Conservation (phyloP, 108 stramenopile genomes). For the Pseudonitzschia multistriata region DNA sequence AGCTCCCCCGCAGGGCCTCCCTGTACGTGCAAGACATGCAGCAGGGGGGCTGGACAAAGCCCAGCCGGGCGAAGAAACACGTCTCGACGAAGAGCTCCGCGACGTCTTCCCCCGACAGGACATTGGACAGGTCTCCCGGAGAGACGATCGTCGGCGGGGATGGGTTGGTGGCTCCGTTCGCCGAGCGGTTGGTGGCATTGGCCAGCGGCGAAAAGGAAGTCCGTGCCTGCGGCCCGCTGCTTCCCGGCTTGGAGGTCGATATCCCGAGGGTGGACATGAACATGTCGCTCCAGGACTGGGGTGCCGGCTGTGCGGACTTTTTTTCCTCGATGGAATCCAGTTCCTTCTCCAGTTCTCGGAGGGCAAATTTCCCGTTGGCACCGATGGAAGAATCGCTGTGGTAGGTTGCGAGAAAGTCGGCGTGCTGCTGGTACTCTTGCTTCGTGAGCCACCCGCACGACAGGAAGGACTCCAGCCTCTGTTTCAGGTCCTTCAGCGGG, state of each 20-base stretch:
- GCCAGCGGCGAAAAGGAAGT: background rate
- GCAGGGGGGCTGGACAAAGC: conserved; percentile 73
- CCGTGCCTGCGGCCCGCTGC: too few relatives aligned
- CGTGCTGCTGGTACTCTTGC: conserved; percentile 31
- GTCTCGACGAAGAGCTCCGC: conserved; percentile 52
- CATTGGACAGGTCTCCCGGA: conserved; percentile 9
- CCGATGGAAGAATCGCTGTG: conserved; percentile 9
- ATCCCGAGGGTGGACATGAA: background rate
- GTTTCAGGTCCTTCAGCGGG: conserved; percentile 11
- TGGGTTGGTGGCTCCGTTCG: conserved; percentile 1
- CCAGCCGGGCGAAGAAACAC: conserved; percentile 83
- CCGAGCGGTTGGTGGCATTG: conserved; percentile 1
- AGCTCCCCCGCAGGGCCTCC: conserved; percentile 21
- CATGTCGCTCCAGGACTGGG: conserved; percentile 10
- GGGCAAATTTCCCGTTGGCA: conserved; percentile 13
- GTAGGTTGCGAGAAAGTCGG: conserved; percentile 14
- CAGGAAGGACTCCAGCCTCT: conserved; percentile 17
- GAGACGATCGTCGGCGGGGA: conserved; percentile 5
- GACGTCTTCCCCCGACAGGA: conserved; percentile 28
- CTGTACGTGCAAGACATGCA: conserved; percentile 68
- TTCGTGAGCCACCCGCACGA: conserved; percentile 30
- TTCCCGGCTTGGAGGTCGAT: background rate
- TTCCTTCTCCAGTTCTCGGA: conserved; percentile 19
- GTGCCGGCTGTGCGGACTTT: conserved; percentile 12
- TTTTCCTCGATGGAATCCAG: conserved; percentile 24